Conservation (phyloP, 768 basidiomycete species). For the Phylloporus sp. region DNA sequence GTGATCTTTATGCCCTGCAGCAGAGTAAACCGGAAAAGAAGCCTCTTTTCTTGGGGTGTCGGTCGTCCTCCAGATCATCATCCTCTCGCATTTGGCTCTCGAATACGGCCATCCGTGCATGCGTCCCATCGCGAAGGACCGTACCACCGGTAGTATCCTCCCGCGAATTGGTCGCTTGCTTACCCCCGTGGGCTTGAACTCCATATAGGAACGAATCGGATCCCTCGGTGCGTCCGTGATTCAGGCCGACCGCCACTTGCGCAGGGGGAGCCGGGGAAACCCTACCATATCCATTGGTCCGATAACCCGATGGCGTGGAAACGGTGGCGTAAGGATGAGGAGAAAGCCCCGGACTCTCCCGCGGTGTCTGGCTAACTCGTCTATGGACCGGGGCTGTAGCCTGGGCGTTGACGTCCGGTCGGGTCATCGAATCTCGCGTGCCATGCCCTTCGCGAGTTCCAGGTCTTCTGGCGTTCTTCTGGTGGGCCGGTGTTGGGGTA, state of each 20-base stretch:
- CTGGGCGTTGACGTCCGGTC: slow-evolving; percentile 54
- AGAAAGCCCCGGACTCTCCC: slow-evolving; percentile 43
- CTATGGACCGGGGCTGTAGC: slow-evolving; percentile 62
- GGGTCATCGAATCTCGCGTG: slow-evolving; percentile 43
- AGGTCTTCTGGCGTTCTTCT: slow-evolving; percentile 52
- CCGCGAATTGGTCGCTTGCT: slow-evolving; percentile 46
- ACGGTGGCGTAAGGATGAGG: slow-evolving; percentile 73
- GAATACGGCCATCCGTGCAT: slow-evolving; percentile 56
- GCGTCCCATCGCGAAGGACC: slow-evolving; percentile 30
- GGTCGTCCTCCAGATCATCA: slow-evolving; percentile 61
- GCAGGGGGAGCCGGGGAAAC: slow-evolving; percentile 43
- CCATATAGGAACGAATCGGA: slow-evolving; percentile 70
- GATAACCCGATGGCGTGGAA: slow-evolving; percentile 53
- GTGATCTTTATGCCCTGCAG: slow-evolving; percentile 51
- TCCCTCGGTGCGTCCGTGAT: slow-evolving; percentile 45
- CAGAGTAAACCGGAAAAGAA: slow-evolving; percentile 65
- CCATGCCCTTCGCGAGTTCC: slow-evolving; percentile 43
- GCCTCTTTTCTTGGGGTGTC: slow-evolving; percentile 54
- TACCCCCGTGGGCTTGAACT: slow-evolving; percentile 41
- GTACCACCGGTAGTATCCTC: slow-evolving; percentile 49
- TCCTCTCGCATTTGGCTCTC: slow-evolving; percentile 60
- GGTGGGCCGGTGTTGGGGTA: slow-evolving; percentile 60
- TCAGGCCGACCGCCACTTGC: slow-evolving; percentile 33
- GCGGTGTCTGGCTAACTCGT: slow-evolving; percentile 61
- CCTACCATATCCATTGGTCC: slow-evolving; percentile 50